Evolutionary conservation across 2,329 filamentous ascomycete genomes (phyloP).

Genomic region (Fonsecaea multimorphosa): DNA sequence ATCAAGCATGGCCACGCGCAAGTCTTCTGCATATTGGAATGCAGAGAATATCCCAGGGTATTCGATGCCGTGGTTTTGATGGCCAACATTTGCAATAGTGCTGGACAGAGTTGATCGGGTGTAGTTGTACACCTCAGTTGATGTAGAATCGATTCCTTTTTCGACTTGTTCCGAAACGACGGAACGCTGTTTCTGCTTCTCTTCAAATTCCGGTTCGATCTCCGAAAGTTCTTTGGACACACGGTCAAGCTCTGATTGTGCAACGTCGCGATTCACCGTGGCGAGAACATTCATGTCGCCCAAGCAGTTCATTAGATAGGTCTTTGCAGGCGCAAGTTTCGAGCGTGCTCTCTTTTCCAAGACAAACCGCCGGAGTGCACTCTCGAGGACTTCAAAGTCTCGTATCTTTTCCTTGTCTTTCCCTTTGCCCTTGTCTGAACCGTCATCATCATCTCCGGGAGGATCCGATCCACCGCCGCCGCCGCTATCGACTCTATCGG

Average conservation of each 20-base stretch:
- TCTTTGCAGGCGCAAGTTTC: conserved; percentile 93
- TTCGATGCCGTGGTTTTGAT: conserved; percentile 77
- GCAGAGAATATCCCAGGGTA: conserved; percentile 86
- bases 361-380: conserved; percentile 88
- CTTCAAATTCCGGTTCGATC: conserved; percentile 83
- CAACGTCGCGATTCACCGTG: conserved; percentile 84
- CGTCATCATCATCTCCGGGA: conserved; percentile 58
- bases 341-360: conserved; percentile 94
- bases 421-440: conserved; percentile 77
- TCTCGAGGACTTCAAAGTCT: conserved; percentile 89
- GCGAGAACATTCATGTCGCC: conserved; percentile 85
- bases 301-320: conserved; percentile 91
- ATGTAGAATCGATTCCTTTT: conserved; percentile 80
- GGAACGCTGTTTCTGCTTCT: conserved; percentile 77
- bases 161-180: conserved; percentile 84
- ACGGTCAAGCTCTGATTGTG: conserved; percentile 80
- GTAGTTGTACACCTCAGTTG: conserved; percentile 82
- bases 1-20: conserved; percentile 89
- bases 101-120: conserved; percentile 75
- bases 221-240: conserved; percentile 80
- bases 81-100: conserved; percentile 78
- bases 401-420: conserved; percentile 86
- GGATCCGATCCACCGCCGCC: conserved; percentile 57
- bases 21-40: conserved; percentile 90
- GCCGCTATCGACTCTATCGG: conserved; percentile 60